Conservation (phyloP, 2,329 filamentous ascomycete species). For the Diaporthe sp. region DNA sequence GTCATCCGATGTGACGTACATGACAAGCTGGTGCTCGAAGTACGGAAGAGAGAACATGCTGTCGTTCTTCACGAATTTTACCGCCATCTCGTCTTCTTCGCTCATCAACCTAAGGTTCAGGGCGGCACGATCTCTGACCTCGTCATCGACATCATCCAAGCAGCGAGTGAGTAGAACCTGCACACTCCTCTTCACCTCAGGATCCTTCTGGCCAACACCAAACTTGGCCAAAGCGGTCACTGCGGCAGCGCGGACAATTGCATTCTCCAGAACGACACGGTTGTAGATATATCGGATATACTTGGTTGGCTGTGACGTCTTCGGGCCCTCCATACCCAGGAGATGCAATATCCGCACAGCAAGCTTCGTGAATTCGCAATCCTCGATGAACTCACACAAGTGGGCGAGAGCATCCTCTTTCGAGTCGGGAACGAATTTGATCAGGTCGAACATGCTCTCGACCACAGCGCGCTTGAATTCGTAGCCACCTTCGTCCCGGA, state of each 20-base stretch:
- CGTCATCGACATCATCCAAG: slow-evolving; percentile 96
- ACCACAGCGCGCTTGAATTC: slow-evolving; percentile 98
- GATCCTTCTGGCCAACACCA: slow-evolving; percentile 94
- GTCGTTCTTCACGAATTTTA: slow-evolving; percentile 94
- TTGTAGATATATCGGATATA: slow-evolving; percentile 99
- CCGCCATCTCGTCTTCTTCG: slow-evolving; percentile 88
- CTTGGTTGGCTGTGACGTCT: slow-evolving; percentile 95
- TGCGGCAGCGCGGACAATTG: slow-evolving; percentile 92
- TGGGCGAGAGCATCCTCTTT: slow-evolving; percentile 88
- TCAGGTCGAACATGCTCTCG: slow-evolving; percentile 99
- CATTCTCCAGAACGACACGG: slow-evolving; percentile 95
- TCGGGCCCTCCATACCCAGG: slow-evolving; percentile 93
- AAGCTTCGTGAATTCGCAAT: slow-evolving; percentile 98
- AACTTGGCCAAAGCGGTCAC: slow-evolving; percentile 98
- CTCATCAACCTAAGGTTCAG: slow-evolving; percentile 93
- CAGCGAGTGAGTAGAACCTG: slow-evolving; percentile 92
- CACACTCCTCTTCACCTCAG: slow-evolving; percentile 96
- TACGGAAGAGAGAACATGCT: slow-evolving; percentile 95
- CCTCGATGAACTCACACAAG: slow-evolving; percentile 98
- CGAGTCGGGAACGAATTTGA: slow-evolving; percentile 96
- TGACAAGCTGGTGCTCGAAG: slow-evolving; percentile 96
- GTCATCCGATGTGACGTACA: slow-evolving; percentile 95
- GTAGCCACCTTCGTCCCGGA: slow-evolving; percentile 96
- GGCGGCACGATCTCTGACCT: slow-evolving; percentile 95
- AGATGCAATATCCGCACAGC: slow-evolving; percentile 95